phyloP scores from a whole-genome alignment of 2,329 filamentous ascomycete species.

The Hyphodiscus sp. region DNA sequence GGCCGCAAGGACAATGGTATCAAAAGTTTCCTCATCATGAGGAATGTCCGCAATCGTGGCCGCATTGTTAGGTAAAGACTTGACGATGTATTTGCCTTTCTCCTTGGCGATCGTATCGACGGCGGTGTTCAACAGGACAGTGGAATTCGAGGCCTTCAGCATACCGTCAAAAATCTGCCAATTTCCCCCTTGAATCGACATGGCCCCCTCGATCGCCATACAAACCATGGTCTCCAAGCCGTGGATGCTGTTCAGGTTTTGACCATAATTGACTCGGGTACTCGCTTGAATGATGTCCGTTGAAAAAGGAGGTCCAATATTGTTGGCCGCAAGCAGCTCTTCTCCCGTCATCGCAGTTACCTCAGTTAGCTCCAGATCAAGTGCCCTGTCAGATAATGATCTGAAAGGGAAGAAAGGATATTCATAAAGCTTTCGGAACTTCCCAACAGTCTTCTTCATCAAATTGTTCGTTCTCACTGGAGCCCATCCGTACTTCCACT shows the following conservation, averaged over 20 bases:
- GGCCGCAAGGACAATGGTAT: slow-evolving; percentile 75
- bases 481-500: slow-evolving; percentile 75
- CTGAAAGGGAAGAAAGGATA: slow-evolving; percentile 77
- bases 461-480: slow-evolving; percentile 68
- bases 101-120: slow-evolving; percentile 54
- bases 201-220: slow-evolving; percentile 80
- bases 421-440: slow-evolving; percentile 76
- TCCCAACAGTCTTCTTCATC: slow-evolving; percentile 63
- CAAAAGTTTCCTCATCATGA: slow-evolving; percentile 44
- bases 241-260: slow-evolving; percentile 80
- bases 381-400: slow-evolving; percentile 63
- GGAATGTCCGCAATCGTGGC: neutral
- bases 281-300: slow-evolving; percentile 83
- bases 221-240: slow-evolving; percentile 84
- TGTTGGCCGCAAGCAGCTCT: slow-evolving; percentile 62
- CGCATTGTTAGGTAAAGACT: slow-evolving; percentile 17
- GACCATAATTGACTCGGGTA: slow-evolving; percentile 91
- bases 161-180: slow-evolving; percentile 91
- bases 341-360: slow-evolving; percentile 66
- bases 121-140: slow-evolving; percentile 57
- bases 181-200: slow-evolving; percentile 76
- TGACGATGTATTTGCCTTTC: slow-evolving; percentile 43
- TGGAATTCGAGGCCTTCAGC: slow-evolving; percentile 57
- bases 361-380: slow-evolving; percentile 59
- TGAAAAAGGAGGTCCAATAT: slow-evolving; percentile 60